A percentile compares a stretch with the other conserved stretches of the same genome.
phyloP scores from a whole-genome alignment of 2,329 filamentous ascomycete genomes.

The Stagonosporopsis vannaccii region DNA sequence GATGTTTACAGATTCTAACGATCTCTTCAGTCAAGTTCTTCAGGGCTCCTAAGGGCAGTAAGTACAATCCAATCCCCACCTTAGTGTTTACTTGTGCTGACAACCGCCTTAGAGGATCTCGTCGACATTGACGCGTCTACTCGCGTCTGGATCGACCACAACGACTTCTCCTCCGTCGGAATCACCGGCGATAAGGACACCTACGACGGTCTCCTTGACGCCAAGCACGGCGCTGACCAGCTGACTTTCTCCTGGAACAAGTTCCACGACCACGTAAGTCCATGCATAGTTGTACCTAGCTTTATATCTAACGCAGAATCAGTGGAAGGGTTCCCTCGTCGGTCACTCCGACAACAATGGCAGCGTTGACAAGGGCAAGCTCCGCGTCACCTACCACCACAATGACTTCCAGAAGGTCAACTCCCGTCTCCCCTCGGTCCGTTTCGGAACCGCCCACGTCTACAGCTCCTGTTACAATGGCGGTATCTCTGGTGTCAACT shows the following conservation, averaged over 20 bases:
- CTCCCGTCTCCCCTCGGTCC: constrained; percentile 68
- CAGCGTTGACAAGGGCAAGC: constrained; percentile 63
- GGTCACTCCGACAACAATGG: constrained; percentile 66
- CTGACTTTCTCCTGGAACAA: constrained; percentile 63
- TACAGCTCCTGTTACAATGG: constrained; percentile 59
- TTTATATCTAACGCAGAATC: constrained; percentile 11
- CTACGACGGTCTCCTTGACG: constrained; percentile 60
- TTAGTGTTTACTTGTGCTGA: too few species aligned
- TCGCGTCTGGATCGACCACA: constrained; percentile 70
- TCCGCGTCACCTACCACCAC: constrained; percentile 71
- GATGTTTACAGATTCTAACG: background rate
- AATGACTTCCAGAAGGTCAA: constrained; percentile 71
- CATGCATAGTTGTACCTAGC: background rate
- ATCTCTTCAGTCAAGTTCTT: constrained; percentile 58
- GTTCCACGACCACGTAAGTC: constrained; percentile 60
- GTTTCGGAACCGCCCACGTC: constrained; percentile 71
- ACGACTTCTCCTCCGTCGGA: constrained; percentile 66
- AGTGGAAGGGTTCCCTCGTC: constrained; percentile 66
- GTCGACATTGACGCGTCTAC: constrained; percentile 64
- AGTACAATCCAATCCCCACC: too few species aligned
- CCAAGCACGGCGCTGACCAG: constrained; percentile 68
- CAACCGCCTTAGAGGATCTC: too few species aligned
- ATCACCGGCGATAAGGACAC: constrained; percentile 41
- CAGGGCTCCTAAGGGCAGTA: constrained; percentile 62
- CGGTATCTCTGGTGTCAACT: constrained; percentile 52